Base-by-base conservation (phyloP, 1,284 basidiomycete genomes). In the Cutaneotrichosporon cavernicola region DNA sequence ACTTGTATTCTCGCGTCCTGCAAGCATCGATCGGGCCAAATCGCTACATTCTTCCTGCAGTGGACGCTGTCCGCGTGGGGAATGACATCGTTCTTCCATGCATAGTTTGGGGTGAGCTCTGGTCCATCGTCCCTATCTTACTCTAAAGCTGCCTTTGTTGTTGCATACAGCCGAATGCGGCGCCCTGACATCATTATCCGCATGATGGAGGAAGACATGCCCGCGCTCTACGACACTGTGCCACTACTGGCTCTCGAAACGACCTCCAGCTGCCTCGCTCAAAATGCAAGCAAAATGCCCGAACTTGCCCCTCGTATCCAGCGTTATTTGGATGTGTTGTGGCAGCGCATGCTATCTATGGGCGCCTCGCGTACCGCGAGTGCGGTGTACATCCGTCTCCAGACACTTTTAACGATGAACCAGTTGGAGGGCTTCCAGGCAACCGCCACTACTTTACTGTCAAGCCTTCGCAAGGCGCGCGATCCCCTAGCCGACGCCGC, bases 1-100 rank as follows among this genome's bases (percentile, higher is more conserved):
- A 58, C 7, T 53, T 70, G 5, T 73, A 73, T 51, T 55, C 71
- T 11, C 40, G 34, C 10, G 51, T 73, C n/a, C 60, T 73, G 58
- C 47, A 64, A 21, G 65, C 65, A 9, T 70, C 69, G 1, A 62
- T 68, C 2, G 72, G 70, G 16, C 65, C 68, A 0, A 38, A 68
- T 13, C 64, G 66, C 1, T 66, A 66, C 38, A 56, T 73, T 31
- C n/a, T 58, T 1, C 59, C 63, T 1, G 16, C 51, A 18, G 18
- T 31, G 49, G 49, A 50, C 21, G 49, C 49, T 36, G 34, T 36
- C 11, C 34, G 34, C 34, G 7, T 13, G 34, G 34, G 8, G 34
- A 36, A 36, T 8, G 34, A 36, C 11, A 13, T 36, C 5, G 11
- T 18, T 46, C 18, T 46, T 7, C 43, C 43, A 18, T n/a, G 7